phyloP scores from a whole-genome alignment of 2,329 filamentous ascomycete genomes.

The Aureobasidium pullulans region DNA sequence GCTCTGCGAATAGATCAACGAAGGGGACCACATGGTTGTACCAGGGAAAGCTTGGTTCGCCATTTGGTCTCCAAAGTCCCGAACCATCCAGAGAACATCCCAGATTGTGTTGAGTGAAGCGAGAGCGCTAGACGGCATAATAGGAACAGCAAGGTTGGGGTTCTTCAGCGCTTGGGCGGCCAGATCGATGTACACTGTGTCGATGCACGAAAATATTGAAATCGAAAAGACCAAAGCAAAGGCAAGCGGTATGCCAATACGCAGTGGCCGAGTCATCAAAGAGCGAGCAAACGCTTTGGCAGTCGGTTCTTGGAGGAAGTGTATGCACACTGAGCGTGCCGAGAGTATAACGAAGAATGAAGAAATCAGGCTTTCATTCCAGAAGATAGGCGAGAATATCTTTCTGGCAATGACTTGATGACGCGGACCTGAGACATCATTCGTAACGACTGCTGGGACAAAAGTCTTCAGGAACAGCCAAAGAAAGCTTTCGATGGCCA shows the following conservation, averaged over 20 bases:
- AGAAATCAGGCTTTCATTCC: conserved; percentile 40
- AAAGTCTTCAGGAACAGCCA: conserved; percentile 41
- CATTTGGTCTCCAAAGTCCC: conserved; percentile 32
- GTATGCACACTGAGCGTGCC: conserved; percentile 36
- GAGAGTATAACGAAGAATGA: conserved; percentile 41
- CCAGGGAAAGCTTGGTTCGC: conserved; percentile 38
- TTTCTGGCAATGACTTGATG: conserved; percentile 38
- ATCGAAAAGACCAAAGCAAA: conserved; percentile 34
- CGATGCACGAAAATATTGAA: conserved; percentile 29
- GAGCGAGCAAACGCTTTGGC: conserved; percentile 32
- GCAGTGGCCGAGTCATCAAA: conserved; percentile 35
- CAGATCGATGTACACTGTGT: conserved; percentile 28
- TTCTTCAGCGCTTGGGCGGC: conserved; percentile 35
- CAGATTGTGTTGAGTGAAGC: conserved; percentile 41
- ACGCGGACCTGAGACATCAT: conserved; percentile 29
- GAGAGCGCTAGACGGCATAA: conserved; percentile 31
- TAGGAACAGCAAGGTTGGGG: conserved; percentile 25
- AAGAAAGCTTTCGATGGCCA: conserved; percentile 37
- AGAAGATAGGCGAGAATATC: conserved; percentile 38
- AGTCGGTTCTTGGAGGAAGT: conserved; percentile 33
- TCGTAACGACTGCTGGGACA: conserved; percentile 35
- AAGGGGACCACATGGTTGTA: conserved; percentile 40
- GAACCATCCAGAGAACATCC: conserved; percentile 40
- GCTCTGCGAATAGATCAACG: conserved; percentile 39
- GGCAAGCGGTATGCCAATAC: conserved; percentile 37